Percentiles rank a stretch among this genome's conserved stretches.
Conservation (phyloP, 371 early-diverging fungal species). For the Mucor mucedo region DNA sequence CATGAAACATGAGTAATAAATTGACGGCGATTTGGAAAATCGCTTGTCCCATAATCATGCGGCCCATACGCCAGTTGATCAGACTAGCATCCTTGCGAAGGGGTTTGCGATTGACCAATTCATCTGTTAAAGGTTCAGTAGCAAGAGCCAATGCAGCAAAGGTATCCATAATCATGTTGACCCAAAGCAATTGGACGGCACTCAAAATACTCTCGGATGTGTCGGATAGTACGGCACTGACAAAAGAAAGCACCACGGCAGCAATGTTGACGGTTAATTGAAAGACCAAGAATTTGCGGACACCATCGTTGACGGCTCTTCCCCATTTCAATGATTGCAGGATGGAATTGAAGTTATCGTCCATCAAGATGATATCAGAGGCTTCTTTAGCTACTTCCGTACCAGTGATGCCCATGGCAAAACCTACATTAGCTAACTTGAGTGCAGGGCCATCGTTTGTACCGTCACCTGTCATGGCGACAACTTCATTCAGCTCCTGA, state of each 20-base stretch:
- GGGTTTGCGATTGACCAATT: not conserved
- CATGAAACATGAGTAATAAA: not conserved
- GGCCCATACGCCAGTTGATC: constrained; percentile 1
- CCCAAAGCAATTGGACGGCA: constrained; percentile 3
- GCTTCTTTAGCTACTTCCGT: constrained; percentile 3
- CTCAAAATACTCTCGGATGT: constrained; percentile 1
- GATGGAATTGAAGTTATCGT: constrained; percentile 2
- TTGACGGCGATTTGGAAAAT: not conserved
- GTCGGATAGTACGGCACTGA: not conserved
- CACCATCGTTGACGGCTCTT: constrained; percentile 1
- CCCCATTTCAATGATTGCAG: not conserved
- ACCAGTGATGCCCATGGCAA: not conserved
- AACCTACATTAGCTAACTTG: not conserved
- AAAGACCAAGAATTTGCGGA: not conserved
- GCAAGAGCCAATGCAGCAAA: not conserved
- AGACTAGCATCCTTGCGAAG: not conserved
- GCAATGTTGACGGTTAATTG: constrained; percentile 1
- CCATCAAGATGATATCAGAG: constrained; percentile 5
- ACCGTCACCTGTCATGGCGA: constrained; percentile 1
- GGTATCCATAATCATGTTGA: constrained; percentile 1
- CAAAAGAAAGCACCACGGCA: not conserved
- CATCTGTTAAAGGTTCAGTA: constrained; percentile 1
- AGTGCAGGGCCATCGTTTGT: not conserved
- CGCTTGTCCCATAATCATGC: not conserved
- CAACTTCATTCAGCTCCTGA: not conserved